Evolutionary conservation across 1,284 basidiomycete species (phyloP).

Genomic region (Malassezia sp.): DNA sequence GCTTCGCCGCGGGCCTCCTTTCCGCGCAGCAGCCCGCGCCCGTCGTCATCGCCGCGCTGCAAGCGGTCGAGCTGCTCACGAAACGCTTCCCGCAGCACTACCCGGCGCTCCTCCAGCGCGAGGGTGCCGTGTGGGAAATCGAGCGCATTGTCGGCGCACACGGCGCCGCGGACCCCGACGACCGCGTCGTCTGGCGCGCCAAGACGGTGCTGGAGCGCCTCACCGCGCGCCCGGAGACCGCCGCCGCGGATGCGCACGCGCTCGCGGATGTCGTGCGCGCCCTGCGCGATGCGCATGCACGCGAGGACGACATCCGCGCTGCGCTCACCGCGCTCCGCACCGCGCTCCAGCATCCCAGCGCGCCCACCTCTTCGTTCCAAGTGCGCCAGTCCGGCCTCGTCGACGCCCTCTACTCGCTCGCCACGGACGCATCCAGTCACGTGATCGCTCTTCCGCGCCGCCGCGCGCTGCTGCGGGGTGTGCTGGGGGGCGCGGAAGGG

Average conservation of each 20-base stretch:
- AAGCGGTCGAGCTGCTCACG: constrained; percentile 43
- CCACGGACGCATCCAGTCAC: constrained; percentile 50
- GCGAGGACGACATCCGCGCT: constrained; percentile 35
- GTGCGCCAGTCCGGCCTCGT: constrained; percentile 83
- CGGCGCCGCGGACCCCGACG: constrained; percentile 21
- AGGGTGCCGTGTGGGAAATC: constrained; percentile 43
- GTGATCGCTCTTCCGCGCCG: constrained; percentile 20
- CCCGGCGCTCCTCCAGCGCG: constrained; percentile 30
- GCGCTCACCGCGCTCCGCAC: constrained; percentile 62
- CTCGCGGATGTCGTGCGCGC: constrained; percentile 49
- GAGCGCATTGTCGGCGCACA: constrained; percentile 36
- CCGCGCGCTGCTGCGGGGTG: constrained; percentile 24
- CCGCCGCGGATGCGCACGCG: not conserved
- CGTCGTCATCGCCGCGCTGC: constrained; percentile 32
- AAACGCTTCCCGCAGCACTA: constrained; percentile 34
- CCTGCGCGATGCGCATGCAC: constrained; percentile 21
- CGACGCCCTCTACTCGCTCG: constrained; percentile 70
- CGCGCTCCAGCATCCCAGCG: constrained; percentile 60
- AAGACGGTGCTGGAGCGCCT: constrained; percentile 39
- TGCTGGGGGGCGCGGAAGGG: no score
- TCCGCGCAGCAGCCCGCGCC: constrained; percentile 30
- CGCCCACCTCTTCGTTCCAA: constrained; percentile 87
- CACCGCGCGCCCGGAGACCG: constrained; percentile 17
- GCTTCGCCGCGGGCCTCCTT: constrained; percentile 38
- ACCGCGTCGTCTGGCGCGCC: constrained; percentile 5